Evolutionary conservation across 352 stramenopile species (phyloP).

Genomic region (Pythium dissotocum): DNA sequence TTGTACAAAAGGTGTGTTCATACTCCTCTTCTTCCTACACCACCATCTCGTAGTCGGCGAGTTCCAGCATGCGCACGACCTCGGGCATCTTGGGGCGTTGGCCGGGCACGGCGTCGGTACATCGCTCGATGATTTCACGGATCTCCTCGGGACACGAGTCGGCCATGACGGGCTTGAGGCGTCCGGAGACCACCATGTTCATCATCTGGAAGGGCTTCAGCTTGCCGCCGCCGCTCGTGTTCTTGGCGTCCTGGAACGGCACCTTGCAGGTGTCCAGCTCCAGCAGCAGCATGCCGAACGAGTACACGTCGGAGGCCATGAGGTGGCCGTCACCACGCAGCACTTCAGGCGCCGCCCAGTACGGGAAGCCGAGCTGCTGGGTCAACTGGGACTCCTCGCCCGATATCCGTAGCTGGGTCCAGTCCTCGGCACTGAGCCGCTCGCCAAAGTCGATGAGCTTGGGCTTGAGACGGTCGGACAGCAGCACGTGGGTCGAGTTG

Average conservation of each 20-base stretch:
- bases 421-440: conserved; percentile 27
- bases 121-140: conserved; percentile 21
- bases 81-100: conserved; percentile 28
- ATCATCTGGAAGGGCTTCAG: conserved; percentile 36
- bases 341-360: conserved; percentile 34
- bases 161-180: conserved; percentile 21
- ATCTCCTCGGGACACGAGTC: conserved; percentile 23
- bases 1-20: not conserved
- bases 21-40: conserved; percentile 5
- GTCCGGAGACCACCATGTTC: conserved; percentile 33
- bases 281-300: conserved; percentile 39
- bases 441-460: conserved; percentile 35
- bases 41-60: conserved; percentile 21
- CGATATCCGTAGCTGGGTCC: conserved; percentile 27
- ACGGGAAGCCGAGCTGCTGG: conserved; percentile 23
- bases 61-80: conserved; percentile 27
- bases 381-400: not conserved
- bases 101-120: conserved; percentile 18
- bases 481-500: conserved; percentile 29
- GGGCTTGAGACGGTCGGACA: conserved; percentile 30
- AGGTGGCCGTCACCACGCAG: conserved; percentile 25
- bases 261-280: conserved; percentile 33
- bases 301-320: conserved; percentile 32
- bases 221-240: conserved; percentile 27
- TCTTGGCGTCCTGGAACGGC: conserved; percentile 28